Evolutionary conservation across 257 asterid genomes (phyloP).

Genomic region (Cordia subcordata): DNA sequence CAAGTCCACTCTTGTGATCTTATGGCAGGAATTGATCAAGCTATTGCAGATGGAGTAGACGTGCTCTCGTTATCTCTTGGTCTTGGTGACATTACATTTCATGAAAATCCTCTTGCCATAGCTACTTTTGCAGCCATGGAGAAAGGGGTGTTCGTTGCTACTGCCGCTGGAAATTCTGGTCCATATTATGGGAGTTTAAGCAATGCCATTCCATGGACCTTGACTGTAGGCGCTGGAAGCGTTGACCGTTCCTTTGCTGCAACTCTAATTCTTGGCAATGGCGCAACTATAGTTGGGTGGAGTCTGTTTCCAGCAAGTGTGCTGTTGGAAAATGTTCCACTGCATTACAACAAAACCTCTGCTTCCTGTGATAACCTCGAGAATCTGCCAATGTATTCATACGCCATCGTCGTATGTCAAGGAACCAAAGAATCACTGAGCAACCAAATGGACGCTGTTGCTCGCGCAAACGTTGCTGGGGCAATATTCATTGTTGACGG

Average conservation of each 20-base stretch:
- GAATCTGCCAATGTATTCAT: slow-evolving; percentile 1
- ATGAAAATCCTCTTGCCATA: slow-evolving; percentile 40
- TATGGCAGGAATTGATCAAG: slow-evolving; percentile 21
- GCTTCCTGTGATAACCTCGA: slow-evolving; percentile 38
- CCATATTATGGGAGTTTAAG: slow-evolving; percentile 26
- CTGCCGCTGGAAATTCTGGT: slow-evolving; percentile 49
- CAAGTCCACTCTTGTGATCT: slow-evolving; percentile 7
- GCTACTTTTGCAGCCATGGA: slow-evolving; percentile 54
- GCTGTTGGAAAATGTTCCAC: slow-evolving; percentile 23
- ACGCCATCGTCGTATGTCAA: slow-evolving; percentile 24
- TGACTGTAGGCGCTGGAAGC: slow-evolving; percentile 50
- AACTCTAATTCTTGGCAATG: slow-evolving; percentile 31
- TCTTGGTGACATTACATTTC: slow-evolving; percentile 17
- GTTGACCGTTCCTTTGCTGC: slow-evolving; percentile 49
- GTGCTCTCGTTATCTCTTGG: slow-evolving; percentile 40
- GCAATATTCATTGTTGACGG: background rate
- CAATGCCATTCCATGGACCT: slow-evolving; percentile 56
- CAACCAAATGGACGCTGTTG: slow-evolving; percentile 6
- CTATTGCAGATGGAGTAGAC: slow-evolving; percentile 32
- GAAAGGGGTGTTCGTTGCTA: slow-evolving; percentile 43
- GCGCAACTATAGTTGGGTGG: slow-evolving; percentile 39
- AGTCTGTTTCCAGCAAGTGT: slow-evolving; percentile 37
- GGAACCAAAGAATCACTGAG: background rate
- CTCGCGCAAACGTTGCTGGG: background rate
- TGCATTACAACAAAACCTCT: slow-evolving; percentile 29